Percentiles rank a stretch among this genome's conserved stretches.
Conservation (phyloP, 441 rosid species). For the Pelargonium citronellum region DNA sequence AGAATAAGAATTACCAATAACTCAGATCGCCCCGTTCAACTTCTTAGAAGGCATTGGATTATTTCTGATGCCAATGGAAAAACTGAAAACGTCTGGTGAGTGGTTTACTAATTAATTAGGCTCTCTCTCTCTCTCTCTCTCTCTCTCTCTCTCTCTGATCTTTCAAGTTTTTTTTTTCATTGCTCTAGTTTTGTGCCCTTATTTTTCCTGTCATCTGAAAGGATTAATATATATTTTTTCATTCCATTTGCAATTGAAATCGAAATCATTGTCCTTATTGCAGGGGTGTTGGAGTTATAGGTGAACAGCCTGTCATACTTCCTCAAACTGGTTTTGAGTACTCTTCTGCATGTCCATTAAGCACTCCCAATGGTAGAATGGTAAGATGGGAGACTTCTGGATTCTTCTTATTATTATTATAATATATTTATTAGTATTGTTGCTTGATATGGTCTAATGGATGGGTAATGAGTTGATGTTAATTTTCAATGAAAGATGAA, state of each 20-base stretch:
- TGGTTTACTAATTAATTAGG: background rate
- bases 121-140: background rate
- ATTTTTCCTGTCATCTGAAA: no score
- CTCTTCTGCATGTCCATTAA: constrained; percentile 67
- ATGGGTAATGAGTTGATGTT: background rate
- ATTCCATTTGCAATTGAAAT: background rate
- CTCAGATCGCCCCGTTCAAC: constrained; percentile 68
- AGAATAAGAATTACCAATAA: constrained; percentile 59
- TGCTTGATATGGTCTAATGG: background rate
- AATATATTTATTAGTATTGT: no score
- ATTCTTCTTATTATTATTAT: background rate
- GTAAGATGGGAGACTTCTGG: constrained; percentile 29
- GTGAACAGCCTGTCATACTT: constrained; percentile 79
- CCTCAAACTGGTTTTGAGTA: constrained; percentile 63
- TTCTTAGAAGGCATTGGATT: constrained; percentile 69
- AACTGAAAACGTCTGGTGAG: constrained; percentile 62
- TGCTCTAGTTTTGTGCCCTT: background rate
- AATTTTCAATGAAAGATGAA: background rate
- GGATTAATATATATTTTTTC: background rate
- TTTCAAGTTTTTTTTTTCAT: background rate
- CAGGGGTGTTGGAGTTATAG: constrained; percentile 71
- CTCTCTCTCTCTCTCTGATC: background rate
- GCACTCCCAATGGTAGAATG: constrained; percentile 64
- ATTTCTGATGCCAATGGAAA: constrained; percentile 56
- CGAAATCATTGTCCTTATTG: background rate